These are phyloP conservation scores for Boletus rubescentipes DNA, from an alignment of 768 basidiomycete genomes.

Conservation along the genomic window DNA sequence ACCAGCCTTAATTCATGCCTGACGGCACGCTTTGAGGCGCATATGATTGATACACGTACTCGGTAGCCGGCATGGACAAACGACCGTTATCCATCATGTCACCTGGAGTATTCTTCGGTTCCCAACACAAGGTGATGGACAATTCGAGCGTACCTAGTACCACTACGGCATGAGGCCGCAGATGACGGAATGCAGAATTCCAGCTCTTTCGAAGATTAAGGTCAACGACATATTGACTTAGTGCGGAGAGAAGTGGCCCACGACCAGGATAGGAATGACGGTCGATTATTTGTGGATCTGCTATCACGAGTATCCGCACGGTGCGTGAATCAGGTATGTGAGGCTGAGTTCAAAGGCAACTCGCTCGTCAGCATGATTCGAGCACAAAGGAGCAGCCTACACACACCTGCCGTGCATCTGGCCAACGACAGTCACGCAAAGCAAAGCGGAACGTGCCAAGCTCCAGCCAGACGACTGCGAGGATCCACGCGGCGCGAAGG, in stretches of 20 bases:
- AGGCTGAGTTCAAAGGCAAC: constrained; percentile 13
- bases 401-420: constrained; percentile 41
- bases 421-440: constrained; percentile 58
- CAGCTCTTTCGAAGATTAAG: constrained; percentile 84
- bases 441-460: constrained; percentile 52
- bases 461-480: constrained; percentile 71
- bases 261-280: constrained; percentile 70
- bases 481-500: constrained; percentile 60
- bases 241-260: constrained; percentile 48
- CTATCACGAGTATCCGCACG: constrained; percentile 60
- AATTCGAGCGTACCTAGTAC: constrained; percentile 56
- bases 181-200: constrained; percentile 54
- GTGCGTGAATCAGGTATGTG: constrained; percentile 20
- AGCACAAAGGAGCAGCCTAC: not conserved
- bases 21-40: not conserved
- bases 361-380: not conserved
- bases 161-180: constrained; percentile 69
- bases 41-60: constrained; percentile 51
- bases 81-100: constrained; percentile 93
- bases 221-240: constrained; percentile 71
- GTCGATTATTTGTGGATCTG: constrained; percentile 88
- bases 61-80: constrained; percentile 54
- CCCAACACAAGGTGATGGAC: not conserved
- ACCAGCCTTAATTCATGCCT: constrained; percentile 6
- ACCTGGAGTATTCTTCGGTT: constrained; percentile 13